Evolutionary conservation across 108 stramenopile genomes (phyloP), one percentile per base, ranked within the genome.

Genomic region (Pseudonitzschia multistriata): DNA sequence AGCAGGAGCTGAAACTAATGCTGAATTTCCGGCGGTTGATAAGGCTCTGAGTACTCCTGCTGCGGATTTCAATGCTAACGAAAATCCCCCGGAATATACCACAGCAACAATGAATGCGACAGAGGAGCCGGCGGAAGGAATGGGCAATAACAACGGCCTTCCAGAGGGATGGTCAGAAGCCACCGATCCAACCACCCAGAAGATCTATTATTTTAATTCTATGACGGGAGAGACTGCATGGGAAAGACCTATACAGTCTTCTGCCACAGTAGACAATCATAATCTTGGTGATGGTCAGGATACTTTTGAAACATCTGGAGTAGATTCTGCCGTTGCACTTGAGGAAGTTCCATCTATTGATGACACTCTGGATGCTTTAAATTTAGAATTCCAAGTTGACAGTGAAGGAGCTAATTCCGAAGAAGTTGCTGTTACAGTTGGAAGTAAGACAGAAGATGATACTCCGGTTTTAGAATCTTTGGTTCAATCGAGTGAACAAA

Each of bases 141-240:
- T 19, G n/a, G n/a, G n/a, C n/a, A n/a, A n/a, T 25, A 10, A 27
- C 28, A 17, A 27, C 71, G n/a, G 15, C 15, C 7, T 83, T 2
- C 82, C 82, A 3, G 49, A 69, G 29, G 81, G 77, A 40, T 85
- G 85, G 88, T 33, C 37, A 30, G 76, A 79, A 34, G 29, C 45
- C 30, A 74, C 37, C 2, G 85, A 89, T 80, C 74, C 79, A 36
- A 30, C 56, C 28, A 66, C 67, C 22, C 83, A 80, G 31, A 31
- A 68, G 22, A 68, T 76, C 19, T 89, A 86, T 67, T 86, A 76
- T 49, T 86, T 82, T 57, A 85, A 88, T 72, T 74, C 62, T 29
- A 36, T 54, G 5, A 78, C 80, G 13, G 56, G 66, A 21, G 84
- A 78, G 52, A 85, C 87, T 11, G 71, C 82, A 6, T 88, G 84